Evolutionary conservation across 2,329 filamentous ascomycete species (phyloP).

Genomic region (Sporothrix curviconia): DNA sequence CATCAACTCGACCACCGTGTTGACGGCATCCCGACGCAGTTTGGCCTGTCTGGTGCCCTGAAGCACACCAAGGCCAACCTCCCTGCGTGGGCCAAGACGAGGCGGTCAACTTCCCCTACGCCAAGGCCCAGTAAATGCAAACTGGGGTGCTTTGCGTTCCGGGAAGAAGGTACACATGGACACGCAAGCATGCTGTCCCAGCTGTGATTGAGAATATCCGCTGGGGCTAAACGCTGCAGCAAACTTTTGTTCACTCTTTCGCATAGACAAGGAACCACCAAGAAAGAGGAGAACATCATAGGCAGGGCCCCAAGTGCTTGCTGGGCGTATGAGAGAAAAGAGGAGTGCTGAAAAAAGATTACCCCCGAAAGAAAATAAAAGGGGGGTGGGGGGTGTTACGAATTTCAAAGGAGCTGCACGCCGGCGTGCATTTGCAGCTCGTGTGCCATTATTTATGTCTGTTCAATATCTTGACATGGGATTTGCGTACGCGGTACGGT

Average conservation of each 20-base stretch:
- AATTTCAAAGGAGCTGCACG: neutral
- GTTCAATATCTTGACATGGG: neutral
- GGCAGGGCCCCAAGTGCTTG: too few relatives aligned
- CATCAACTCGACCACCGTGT: slow-evolving; percentile 81
- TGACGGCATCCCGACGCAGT: slow-evolving; percentile 65
- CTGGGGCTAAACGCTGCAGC: too few relatives aligned
- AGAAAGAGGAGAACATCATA: neutral
- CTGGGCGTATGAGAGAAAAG: too few relatives aligned
- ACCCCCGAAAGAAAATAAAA: neutral
- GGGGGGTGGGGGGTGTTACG: too few relatives aligned
- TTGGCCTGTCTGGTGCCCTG: slow-evolving; percentile 58
- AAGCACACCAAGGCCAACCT: slow-evolving; percentile 31
- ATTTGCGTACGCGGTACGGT: neutral
- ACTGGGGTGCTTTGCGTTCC: too few relatives aligned
- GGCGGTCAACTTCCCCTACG: slow-evolving; percentile 26
- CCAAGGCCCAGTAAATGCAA: slow-evolving; percentile 22
- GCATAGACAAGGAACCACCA: neutral
- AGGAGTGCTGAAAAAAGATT: too few relatives aligned
- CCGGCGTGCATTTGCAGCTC: slow-evolving; percentile 1
- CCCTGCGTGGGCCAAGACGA: slow-evolving; percentile 28
- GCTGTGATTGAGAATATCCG: neutral
- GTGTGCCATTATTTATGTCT: neutral
- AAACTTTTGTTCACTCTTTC: too few relatives aligned
- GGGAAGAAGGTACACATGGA: too few relatives aligned
- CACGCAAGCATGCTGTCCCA: neutral